Conservation (phyloP, 192 early-diverging fungal species). For the Thamnidium elegans region DNA sequence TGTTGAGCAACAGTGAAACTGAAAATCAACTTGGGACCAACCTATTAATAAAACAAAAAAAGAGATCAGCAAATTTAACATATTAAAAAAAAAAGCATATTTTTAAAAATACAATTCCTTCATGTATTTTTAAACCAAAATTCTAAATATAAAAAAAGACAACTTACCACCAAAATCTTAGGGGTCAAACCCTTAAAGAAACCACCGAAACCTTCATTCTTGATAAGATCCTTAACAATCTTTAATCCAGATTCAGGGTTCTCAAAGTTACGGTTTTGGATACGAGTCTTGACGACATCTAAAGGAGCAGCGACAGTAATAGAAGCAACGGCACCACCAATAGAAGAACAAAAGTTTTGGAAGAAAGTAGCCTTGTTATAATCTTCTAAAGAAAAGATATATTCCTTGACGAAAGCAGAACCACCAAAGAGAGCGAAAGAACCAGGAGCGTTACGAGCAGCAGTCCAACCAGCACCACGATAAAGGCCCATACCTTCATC, state of each 20-base stretch:
- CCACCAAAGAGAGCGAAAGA: conserved; percentile 96
- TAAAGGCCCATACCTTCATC: conserved; percentile 94
- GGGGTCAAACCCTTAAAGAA: conserved; percentile 97
- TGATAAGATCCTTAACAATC: conserved; percentile 87
- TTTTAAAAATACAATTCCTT: background rate
- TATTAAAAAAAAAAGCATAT: conserved; percentile 29
- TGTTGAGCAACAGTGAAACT: conserved; percentile 96
- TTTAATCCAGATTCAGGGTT: conserved; percentile 83
- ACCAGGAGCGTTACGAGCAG: conserved; percentile 95
- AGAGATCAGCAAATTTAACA: background rate
- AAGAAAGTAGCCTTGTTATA: conserved; percentile 97
- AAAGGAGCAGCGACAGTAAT: conserved; percentile 94
- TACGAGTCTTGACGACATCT: conserved; percentile 99
- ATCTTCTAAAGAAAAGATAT: conserved; percentile 84
- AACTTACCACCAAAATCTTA: conserved; percentile 72
- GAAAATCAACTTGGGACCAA: conserved; percentile 97
- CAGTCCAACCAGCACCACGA: conserved; percentile 95
- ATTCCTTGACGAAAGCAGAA: conserved; percentile 92
- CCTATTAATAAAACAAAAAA: conserved; percentile 14
- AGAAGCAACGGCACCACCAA: conserved; percentile 92
- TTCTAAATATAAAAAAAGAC: conserved; percentile 40
- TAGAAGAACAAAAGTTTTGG: conserved; percentile 96
- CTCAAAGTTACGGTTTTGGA: conserved; percentile 89
- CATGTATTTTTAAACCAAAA: background rate
- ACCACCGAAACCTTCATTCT: conserved; percentile 84